A percentile compares a stretch with the other conserved stretches of the same genome.
Evolutionary conservation across 2,329 filamentous ascomycete genomes (phyloP).

Genomic region (Cryphonectria carpinicola): DNA sequence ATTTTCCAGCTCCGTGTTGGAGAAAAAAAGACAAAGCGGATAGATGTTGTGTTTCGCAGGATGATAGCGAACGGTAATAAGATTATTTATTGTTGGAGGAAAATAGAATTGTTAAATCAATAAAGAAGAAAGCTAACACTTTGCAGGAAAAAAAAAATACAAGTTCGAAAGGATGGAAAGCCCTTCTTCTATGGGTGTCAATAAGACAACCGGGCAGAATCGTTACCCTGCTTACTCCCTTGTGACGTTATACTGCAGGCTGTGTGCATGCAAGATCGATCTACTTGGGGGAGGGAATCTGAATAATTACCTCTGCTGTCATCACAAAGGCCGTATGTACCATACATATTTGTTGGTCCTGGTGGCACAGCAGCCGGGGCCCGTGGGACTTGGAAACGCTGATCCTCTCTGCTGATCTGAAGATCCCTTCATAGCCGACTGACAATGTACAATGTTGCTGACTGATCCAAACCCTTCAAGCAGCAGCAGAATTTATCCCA

Average conservation of each 20-base stretch:
- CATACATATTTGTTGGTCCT: not conserved
- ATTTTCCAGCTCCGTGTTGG: not conserved
- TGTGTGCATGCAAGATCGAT: not conserved
- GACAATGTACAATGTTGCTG: not conserved
- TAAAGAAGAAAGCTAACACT: not conserved
- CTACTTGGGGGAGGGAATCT: not conserved
- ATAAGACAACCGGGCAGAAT: not conserved
- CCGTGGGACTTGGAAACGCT: not conserved
- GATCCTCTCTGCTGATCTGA: not conserved
- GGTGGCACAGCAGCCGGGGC: not conserved
- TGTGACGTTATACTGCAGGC: not conserved
- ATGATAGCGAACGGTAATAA: not conserved
- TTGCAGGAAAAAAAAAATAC: not conserved
- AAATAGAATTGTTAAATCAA: not conserved
- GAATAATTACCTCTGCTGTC: not conserved
- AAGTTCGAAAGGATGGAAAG: not conserved
- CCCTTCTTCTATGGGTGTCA: not conserved
- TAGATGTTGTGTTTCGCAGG: not conserved
- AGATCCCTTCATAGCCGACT: not conserved
- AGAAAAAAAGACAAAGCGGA: too few relatives aligned
- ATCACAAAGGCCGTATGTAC: not conserved
- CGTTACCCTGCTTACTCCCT: not conserved
- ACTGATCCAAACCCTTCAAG: not conserved
- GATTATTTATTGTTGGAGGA: not conserved
- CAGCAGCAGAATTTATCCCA: not conserved